Percentiles rank a stretch among this genome's conserved stretches.
Conservation (phyloP, 805 yeast species). For the Wilhelminamyces savonicus region DNA sequence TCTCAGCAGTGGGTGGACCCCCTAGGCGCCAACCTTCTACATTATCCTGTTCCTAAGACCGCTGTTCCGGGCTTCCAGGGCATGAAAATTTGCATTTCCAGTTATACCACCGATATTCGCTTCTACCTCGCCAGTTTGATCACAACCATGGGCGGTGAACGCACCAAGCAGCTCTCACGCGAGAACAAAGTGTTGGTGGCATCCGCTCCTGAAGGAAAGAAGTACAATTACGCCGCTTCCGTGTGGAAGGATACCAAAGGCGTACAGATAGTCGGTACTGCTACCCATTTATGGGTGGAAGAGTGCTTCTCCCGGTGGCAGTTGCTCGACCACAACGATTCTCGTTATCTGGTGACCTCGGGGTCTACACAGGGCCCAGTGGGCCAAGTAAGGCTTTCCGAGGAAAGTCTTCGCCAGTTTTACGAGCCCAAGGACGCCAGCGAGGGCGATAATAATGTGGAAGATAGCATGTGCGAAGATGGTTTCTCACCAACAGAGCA, state of each 20-base stretch:
- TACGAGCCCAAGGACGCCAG: conserved; percentile 12
- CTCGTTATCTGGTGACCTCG: too few relatives aligned
- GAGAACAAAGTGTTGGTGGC: conserved; percentile 70
- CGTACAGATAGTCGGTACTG: conserved; percentile 37
- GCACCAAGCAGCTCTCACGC: conserved; percentile 59
- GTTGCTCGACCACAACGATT: conserved; percentile 36
- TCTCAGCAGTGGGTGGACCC: conserved; percentile 54
- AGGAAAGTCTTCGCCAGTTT: conserved; percentile 35
- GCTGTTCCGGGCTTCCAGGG: conserved; percentile 50
- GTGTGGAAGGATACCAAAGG: conserved; percentile 46
- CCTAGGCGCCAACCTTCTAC: conserved; percentile 46
- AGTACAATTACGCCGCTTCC: conserved; percentile 60
- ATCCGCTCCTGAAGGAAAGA: conserved; percentile 62
- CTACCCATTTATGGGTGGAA: conserved; percentile 87
- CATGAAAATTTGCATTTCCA: conserved; percentile 62
- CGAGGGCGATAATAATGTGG: conserved; percentile 13
- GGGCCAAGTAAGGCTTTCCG: conserved; percentile 38
- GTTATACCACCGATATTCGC: conserved; percentile 82
- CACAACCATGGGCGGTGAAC: conserved; percentile 65
- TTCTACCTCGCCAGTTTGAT: conserved; percentile 60
- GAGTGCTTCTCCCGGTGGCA: conserved; percentile 64
- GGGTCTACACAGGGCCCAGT: too few relatives aligned
- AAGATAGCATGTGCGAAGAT: conserved; percentile 23
- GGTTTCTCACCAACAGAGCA: too few relatives aligned
- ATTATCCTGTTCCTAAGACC: conserved; percentile 56